These are phyloP conservation scores for Plasmodium inui DNA, from an alignment of 169 alveolate species.

Conservation along the genomic window DNA sequence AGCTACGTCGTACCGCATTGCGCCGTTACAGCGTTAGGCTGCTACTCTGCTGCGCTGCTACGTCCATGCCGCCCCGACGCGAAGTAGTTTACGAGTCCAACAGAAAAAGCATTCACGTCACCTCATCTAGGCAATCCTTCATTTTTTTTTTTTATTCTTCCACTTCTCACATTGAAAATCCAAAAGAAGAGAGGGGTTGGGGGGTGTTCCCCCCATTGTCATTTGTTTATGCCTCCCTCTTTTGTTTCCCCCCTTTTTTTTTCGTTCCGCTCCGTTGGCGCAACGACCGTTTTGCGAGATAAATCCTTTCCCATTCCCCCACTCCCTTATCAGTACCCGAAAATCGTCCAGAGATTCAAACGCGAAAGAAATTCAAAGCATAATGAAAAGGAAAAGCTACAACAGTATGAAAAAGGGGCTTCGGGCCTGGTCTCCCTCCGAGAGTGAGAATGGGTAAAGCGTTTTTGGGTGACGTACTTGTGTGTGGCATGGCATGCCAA, in stretches of 20 bases:
- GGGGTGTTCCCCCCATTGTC: neutral
- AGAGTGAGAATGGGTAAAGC: conserved; percentile 7
- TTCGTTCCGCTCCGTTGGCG: neutral
- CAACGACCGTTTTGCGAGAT: neutral
- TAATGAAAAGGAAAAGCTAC: conserved; percentile 48
- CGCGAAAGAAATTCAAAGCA: conserved; percentile 43
- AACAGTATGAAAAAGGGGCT: conserved; percentile 23
- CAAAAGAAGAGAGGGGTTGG: neutral
- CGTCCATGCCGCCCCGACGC: neutral
- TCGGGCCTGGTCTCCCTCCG: conserved; percentile 50
- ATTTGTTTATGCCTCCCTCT: neutral
- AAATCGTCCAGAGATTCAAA: neutral
- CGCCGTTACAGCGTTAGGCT: neutral
- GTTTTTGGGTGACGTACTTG: neutral
- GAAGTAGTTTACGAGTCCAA: neutral
- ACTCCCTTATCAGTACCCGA: conserved; percentile 16
- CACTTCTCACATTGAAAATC: neutral
- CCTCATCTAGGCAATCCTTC: neutral
- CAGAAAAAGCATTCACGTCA: neutral
- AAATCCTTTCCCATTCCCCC: neutral
- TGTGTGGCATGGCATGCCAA: neutral
- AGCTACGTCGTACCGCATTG: neutral
- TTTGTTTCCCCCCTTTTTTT: neutral
- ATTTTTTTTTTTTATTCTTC: neutral
- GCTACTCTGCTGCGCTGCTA: neutral